phyloP scores from a whole-genome alignment of 805 yeast species.

The Kockiozyma suomiensis region DNA sequence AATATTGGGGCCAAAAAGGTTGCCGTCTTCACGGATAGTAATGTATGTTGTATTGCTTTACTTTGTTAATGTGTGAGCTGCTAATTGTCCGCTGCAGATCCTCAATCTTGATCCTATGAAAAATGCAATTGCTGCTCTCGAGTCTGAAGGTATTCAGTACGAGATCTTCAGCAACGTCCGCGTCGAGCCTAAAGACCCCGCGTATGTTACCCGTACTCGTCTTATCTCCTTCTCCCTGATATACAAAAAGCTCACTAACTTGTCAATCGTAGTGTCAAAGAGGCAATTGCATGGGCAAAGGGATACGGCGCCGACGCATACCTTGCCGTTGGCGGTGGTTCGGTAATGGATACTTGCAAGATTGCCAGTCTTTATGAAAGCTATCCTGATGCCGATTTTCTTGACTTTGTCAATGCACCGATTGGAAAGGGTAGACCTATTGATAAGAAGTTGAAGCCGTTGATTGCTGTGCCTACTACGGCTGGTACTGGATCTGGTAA shows the following conservation, averaged over 20 bases:
- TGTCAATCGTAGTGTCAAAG: conserved; percentile 36
- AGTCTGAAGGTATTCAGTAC: conserved; percentile 42
- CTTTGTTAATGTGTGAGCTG: not conserved
- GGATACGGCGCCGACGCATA: conserved; percentile 45
- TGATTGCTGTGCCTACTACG: conserved; percentile 51
- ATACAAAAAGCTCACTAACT: not conserved
- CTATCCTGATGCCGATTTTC: conserved; percentile 47
- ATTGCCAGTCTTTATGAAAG: conserved; percentile 48
- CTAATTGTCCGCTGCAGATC: conserved; percentile 24
- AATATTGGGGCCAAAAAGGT: conserved; percentile 42
- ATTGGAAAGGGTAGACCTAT: conserved; percentile 46
- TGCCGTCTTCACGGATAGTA: conserved; percentile 46
- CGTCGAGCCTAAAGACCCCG: conserved; percentile 45
- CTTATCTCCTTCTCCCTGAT: too few relatives aligned
- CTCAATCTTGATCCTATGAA: conserved; percentile 40
- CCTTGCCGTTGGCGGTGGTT: conserved; percentile 52
- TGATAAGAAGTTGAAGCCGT: conserved; percentile 43
- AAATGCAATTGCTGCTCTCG: conserved; percentile 43
- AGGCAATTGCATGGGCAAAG: conserved; percentile 46
- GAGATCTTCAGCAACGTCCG: conserved; percentile 44
- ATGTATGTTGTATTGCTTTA: conserved; percentile 17
- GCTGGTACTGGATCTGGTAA: conserved; percentile 50
- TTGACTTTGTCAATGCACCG: conserved; percentile 51
- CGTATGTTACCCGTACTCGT: conserved; percentile 12
- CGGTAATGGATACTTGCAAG: conserved; percentile 53